A percentile compares a stretch with the other conserved stretches of the same genome.
Evolutionary conservation across 768 basidiomycete species (phyloP).

Genomic region (Psilocybe subaeruginosa): DNA sequence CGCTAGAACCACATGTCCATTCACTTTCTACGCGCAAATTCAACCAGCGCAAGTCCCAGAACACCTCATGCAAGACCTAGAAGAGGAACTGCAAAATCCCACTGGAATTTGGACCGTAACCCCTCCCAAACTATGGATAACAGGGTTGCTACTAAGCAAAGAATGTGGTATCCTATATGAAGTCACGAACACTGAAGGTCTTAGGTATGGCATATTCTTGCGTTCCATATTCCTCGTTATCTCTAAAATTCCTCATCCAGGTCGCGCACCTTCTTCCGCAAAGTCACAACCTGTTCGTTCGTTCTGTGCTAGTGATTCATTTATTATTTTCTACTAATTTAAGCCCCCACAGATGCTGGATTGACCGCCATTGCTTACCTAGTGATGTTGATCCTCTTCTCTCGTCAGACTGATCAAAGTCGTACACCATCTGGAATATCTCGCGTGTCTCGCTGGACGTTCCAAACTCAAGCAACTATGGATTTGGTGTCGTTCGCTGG

Average conservation of each 20-base stretch:
- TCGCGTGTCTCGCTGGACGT: conserved; percentile 82
- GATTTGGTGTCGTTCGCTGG: conserved; percentile 88
- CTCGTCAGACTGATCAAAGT: conserved; percentile 74
- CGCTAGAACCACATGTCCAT: conserved; percentile 60
- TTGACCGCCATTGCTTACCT: conserved; percentile 70
- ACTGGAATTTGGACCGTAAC: conserved; percentile 67
- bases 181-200: conserved; percentile 64
- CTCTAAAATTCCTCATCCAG: conserved; percentile 27
- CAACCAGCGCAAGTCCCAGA: conserved; percentile 55
- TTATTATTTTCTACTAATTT: conserved; percentile 1
- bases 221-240: background rate
- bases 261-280: conserved; percentile 69
- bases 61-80: conserved; percentile 65
- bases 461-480: conserved; percentile 75
- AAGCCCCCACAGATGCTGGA: conserved; percentile 64
- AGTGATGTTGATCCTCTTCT: conserved; percentile 63
- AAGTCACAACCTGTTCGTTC: conserved; percentile 65
- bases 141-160: conserved; percentile 73
- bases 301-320: background rate
- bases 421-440: conserved; percentile 80
- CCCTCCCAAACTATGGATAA: conserved; percentile 59
- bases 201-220: conserved; percentile 50
- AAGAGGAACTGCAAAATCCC: conserved; percentile 74
- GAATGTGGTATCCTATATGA: conserved; percentile 81
- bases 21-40: conserved; percentile 68